Conservation (phyloP, 495 filamentous ascomycete species). For the Bathelium albidoporum region DNA sequence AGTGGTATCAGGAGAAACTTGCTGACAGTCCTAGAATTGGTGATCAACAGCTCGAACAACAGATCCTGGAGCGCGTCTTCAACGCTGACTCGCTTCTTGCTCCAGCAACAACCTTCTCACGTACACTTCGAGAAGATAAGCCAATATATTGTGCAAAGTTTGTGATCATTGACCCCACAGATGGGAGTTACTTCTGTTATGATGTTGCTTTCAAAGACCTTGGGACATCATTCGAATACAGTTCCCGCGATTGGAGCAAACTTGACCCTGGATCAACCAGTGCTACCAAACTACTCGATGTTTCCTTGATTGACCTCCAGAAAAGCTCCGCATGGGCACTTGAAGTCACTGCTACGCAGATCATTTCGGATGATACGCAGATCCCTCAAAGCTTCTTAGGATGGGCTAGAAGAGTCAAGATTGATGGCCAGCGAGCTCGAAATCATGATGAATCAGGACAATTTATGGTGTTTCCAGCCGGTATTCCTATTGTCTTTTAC, state of each 20-base stretch:
- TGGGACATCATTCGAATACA: conserved; percentile 4
- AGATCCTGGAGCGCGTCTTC: conserved; percentile 7
- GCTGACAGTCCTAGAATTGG: conserved; percentile 12
- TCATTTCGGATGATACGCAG: conserved; percentile 11
- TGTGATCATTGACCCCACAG: conserved; percentile 7
- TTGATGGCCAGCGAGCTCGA: not conserved
- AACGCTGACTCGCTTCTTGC: conserved; percentile 7
- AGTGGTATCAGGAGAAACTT: not conserved
- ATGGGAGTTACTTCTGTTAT: conserved; percentile 14
- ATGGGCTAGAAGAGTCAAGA: conserved; percentile 6
- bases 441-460: not conserved
- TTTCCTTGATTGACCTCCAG: conserved; percentile 13
- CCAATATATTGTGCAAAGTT: conserved; percentile 17
- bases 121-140: conserved; percentile 10
- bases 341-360: conserved; percentile 13
- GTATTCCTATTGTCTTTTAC: not conserved
- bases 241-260: conserved; percentile 18
- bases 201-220: conserved; percentile 12
- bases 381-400: conserved; percentile 6
- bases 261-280: conserved; percentile 14
- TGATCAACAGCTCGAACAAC: conserved; percentile 9
- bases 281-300: conserved; percentile 12
- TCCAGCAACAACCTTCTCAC: conserved; percentile 8
- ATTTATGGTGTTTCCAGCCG: not conserved
- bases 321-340: conserved; percentile 18